Base-by-base conservation (phyloP, 371 early-diverging fungal species). In the Furculomyces boomerangus region DNA sequence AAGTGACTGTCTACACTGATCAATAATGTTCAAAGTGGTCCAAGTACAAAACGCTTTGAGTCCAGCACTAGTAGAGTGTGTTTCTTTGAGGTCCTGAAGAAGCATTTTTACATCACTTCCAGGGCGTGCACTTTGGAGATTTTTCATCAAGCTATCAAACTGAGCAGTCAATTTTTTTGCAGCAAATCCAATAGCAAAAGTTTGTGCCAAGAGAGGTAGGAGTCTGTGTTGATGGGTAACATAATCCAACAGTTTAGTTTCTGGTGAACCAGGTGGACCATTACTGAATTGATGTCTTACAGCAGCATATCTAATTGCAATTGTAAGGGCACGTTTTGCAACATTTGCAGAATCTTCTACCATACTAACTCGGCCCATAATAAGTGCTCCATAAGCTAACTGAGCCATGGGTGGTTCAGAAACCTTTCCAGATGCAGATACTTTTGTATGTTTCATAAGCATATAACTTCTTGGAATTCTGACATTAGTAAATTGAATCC, bases 1-100 rank as follows among this genome's bases (percentile, higher is more conserved):
- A 55, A 86, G 76, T 8, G 89, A 72, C 71, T 91, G 91, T 28
- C 93, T 77, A 65, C 90, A 89, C 57, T 86, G 82, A 66, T 93
- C 91, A 51, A 88, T 90, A 31, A 83, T 86, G 60, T 75, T 79
- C 35, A 90, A 73, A 47, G 83, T 80, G 60, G 78, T 83, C 88
- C 91, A 91, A 3, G 93, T 93, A 69, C 91, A 88, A 62, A 89
- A 89, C n/a, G 90, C 89, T 72, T 93, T 93, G 56, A 93, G 75
- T 40, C 93, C 93, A 18, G 91, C 90, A 51, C 80, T 79, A 50
- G 92, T 91, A 7, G 89, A 84, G 60, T 93, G 93, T 2, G 90
- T 83, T 67, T 90, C 90, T 74, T 89, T 91, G 58, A 93, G 74
- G 44, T 81, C 86, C 50, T 84, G 60, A 1, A 85, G 78, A 0